Conservation (phyloP, 2,329 filamentous ascomycete species). For the Aureobasidium lini region DNA sequence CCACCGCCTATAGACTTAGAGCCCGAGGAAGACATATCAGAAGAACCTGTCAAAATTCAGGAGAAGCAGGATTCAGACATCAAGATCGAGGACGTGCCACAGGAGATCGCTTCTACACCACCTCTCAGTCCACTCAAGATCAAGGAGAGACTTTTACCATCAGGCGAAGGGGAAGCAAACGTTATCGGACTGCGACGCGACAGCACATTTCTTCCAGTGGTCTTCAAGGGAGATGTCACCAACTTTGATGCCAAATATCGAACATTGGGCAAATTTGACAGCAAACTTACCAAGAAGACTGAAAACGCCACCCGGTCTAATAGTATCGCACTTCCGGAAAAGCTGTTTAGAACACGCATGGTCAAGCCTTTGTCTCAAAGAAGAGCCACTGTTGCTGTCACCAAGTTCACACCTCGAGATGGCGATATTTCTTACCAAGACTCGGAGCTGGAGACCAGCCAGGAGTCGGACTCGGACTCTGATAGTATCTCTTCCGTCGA, state of each 20-base stretch:
- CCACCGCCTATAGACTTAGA: not conserved
- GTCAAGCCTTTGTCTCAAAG: conserved; percentile 13
- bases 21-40: not conserved
- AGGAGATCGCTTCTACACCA: conserved; percentile 22
- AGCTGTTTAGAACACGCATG: conserved; percentile 7
- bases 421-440: not conserved
- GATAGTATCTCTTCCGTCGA: not conserved
- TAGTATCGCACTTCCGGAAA: conserved; percentile 17
- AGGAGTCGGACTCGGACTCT: not conserved
- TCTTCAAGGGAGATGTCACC: conserved; percentile 43
- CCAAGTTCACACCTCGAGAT: not conserved
- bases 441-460: not conserved
- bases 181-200: conserved; percentile 21
- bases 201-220: conserved; percentile 45
- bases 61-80: not conserved
- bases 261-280: conserved; percentile 37
- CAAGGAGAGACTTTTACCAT: conserved; percentile 41
- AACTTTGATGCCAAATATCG: conserved; percentile 48
- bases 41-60: not conserved
- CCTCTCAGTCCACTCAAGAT: conserved; percentile 36
- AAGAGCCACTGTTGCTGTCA: not conserved
- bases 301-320: not conserved
- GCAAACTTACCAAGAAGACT: conserved; percentile 11
- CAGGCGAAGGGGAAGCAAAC: conserved; percentile 29
- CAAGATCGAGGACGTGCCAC: not conserved